Evolutionary conservation across 768 basidiomycete genomes (phyloP).

Genomic region (Pleurotus giganteus): DNA sequence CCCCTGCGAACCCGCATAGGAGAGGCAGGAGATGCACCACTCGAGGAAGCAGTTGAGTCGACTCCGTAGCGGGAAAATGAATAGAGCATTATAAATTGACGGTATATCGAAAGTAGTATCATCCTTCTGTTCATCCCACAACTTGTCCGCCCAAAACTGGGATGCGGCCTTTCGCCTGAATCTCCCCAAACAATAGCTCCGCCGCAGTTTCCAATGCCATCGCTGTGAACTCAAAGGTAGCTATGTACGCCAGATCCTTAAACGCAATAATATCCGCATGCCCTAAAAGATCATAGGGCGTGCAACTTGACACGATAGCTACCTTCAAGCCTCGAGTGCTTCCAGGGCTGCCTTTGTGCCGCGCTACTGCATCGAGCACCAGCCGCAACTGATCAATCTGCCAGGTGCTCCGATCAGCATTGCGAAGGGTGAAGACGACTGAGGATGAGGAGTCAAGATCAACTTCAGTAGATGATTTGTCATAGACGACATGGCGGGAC

Average conservation of each 20-base stretch:
- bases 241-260: conserved; percentile 36
- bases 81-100: no score
- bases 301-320: conserved; percentile 57
- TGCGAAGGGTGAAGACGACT: conserved; percentile 57
- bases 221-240: conserved; percentile 59
- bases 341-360: neutral
- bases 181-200: conserved; percentile 40
- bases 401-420: conserved; percentile 52
- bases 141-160: neutral
- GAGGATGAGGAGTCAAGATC: conserved; percentile 14
- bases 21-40: no score
- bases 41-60: no score
- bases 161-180: neutral
- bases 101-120: no score
- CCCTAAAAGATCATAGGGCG: conserved; percentile 59
- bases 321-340: conserved; percentile 29
- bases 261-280: conserved; percentile 19
- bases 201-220: conserved; percentile 46
- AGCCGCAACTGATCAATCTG: conserved; percentile 41
- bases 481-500: conserved; percentile 49
- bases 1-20: no score
- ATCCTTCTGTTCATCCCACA: neutral
- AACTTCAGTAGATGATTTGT: conserved; percentile 13
- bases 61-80: no score
- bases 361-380: conserved; percentile 18